Evolutionary conservation across 1,284 basidiomycete genomes (phyloP).

Genomic region (Ganoderma sinense): DNA sequence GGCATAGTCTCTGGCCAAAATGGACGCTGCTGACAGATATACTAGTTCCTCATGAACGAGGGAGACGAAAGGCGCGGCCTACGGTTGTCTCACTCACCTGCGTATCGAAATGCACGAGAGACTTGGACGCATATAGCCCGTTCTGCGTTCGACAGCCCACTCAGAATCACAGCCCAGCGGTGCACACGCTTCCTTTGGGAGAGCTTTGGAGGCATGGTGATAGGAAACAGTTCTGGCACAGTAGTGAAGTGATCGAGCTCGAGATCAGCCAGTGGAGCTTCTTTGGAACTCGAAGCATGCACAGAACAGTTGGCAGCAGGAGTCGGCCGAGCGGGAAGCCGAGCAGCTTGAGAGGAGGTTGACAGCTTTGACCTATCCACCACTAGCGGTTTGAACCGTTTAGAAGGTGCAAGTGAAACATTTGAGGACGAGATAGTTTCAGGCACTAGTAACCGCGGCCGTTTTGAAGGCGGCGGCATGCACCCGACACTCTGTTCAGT

Average conservation of each 20-base stretch:
- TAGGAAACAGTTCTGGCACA: slow-evolving; percentile 43
- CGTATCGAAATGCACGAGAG: slow-evolving; percentile 70
- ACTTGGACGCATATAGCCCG: slow-evolving; percentile 54
- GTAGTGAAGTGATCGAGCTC: slow-evolving; percentile 32
- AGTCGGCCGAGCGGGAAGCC: neutral
- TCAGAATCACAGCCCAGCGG: slow-evolving; percentile 63
- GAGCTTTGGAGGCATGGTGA: slow-evolving; percentile 63
- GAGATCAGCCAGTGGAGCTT: slow-evolving; percentile 35
- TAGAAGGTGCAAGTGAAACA: slow-evolving; percentile 23
- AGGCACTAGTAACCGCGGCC: slow-evolving; percentile 14
- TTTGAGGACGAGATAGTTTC: neutral
- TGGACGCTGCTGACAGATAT: slow-evolving; percentile 63
- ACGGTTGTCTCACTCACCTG: slow-evolving; percentile 51
- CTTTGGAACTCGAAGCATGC: neutral
- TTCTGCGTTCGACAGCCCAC: slow-evolving; percentile 51
- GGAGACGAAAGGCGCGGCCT: neutral
- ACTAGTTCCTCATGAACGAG: slow-evolving; percentile 45
- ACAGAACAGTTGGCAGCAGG: neutral
- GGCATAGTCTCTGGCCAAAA: slow-evolving; percentile 52
- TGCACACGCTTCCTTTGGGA: slow-evolving; percentile 62
- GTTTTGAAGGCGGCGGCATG: slow-evolving; percentile 19
- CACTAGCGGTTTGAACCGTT: slow-evolving; percentile 46
- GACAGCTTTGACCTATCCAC: slow-evolving; percentile 32
- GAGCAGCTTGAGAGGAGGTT: neutral
- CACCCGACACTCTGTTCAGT: neutral